Conservation (phyloP, 768 basidiomycete species). For the Leccinum aurantiacum region DNA sequence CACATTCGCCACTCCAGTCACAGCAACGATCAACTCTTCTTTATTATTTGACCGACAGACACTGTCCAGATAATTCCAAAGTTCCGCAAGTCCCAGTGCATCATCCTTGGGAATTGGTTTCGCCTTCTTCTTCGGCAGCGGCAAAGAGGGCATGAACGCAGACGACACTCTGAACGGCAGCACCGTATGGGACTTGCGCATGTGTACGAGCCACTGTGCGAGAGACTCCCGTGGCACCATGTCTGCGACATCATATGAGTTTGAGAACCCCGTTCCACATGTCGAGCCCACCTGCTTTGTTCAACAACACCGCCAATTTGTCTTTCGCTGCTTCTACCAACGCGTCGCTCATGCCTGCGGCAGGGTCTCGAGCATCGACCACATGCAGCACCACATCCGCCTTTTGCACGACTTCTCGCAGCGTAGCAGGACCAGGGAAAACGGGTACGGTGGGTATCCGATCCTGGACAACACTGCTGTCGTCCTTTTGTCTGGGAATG, state of each 20-base stretch:
- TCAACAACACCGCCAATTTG: conserved; percentile 68
- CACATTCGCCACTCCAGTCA: conserved; percentile 85
- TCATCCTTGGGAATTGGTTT: conserved; percentile 48
- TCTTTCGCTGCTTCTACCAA: conserved; percentile 41
- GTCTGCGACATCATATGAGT: conserved; percentile 46
- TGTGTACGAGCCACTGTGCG: conserved; percentile 60
- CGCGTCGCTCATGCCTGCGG: conserved; percentile 69
- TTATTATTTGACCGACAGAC: conserved; percentile 48
- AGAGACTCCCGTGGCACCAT: conserved; percentile 77
- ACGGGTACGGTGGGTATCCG: conserved; percentile 22
- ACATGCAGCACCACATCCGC: conserved; percentile 81
- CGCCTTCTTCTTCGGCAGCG: conserved; percentile 43
- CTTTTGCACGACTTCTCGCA: conserved; percentile 56
- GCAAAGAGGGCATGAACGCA: conserved; percentile 53
- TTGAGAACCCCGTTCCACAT: background rate
- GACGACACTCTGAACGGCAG: conserved; percentile 74
- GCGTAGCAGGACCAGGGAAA: conserved; percentile 27
- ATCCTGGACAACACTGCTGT: background rate
- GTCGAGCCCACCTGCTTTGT: conserved; percentile 74
- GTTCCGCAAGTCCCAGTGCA: conserved; percentile 56
- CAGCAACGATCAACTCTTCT: conserved; percentile 62
- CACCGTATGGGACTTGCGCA: conserved; percentile 62
- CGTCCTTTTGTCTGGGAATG: conserved; percentile 3
- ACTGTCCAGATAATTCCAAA: conserved; percentile 48
- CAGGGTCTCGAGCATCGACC: conserved; percentile 83